A percentile compares a stretch with the other conserved stretches of the same genome.
Evolutionary conservation across 2,329 filamentous ascomycete genomes (phyloP).

Genomic region (Aspergillus transmontanensis): DNA sequence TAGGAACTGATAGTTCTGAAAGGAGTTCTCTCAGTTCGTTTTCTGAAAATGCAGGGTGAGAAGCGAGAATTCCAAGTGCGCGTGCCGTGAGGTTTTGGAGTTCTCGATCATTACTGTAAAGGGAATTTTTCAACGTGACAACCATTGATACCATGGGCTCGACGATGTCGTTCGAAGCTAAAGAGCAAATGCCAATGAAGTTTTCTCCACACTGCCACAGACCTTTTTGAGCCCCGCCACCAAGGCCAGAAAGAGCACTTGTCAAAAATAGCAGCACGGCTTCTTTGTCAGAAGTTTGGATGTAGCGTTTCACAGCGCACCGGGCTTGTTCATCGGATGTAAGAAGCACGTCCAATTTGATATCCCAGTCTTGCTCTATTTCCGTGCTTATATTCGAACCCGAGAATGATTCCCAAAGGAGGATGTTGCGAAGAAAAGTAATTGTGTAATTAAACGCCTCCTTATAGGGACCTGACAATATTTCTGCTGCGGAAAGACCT

Average conservation of each 20-base stretch:
- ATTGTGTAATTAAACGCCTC: conserved; percentile 70
- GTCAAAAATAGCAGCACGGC: conserved; percentile 46
- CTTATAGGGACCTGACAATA: conserved; percentile 32
- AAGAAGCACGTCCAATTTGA: conserved; percentile 72
- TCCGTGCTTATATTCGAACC: conserved; percentile 50
- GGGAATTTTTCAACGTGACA: conserved; percentile 58
- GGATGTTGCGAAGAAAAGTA: conserved; percentile 66
- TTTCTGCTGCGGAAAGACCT: conserved; percentile 32
- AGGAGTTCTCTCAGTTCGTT: conserved; percentile 48
- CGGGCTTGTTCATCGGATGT: conserved; percentile 69
- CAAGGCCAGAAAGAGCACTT: conserved; percentile 49
- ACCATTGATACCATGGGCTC: conserved; percentile 53
- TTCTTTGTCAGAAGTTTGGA: conserved; percentile 35
- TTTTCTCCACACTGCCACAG: conserved; percentile 50
- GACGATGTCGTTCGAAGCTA: conserved; percentile 57
- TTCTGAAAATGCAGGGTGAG: conserved; percentile 56
- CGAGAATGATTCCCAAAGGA: conserved; percentile 60
- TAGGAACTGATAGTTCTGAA: conserved; percentile 49
- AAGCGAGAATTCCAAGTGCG: conserved; percentile 74
- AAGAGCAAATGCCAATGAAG: conserved; percentile 58
- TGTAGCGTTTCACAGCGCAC: conserved; percentile 50
- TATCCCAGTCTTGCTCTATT: conserved; percentile 81
- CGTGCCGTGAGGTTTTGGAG: conserved; percentile 68
- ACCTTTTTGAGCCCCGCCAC: conserved; percentile 41
- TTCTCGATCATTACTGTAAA: conserved; percentile 72